Base-by-base conservation (phyloP, 495 filamentous ascomycete genomes). In the Penicillium diatomitis region DNA sequence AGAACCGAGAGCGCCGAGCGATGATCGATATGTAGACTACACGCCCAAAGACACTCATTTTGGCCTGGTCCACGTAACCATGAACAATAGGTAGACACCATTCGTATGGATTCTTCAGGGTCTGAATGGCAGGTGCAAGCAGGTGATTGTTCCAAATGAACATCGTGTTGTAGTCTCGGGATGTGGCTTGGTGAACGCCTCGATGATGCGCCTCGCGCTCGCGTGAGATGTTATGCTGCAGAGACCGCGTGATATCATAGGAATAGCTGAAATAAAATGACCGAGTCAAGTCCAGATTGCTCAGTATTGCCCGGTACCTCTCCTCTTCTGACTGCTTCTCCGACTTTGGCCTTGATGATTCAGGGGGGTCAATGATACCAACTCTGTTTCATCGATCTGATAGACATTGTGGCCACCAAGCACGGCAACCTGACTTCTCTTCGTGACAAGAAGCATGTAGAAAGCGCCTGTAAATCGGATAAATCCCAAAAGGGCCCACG, bases 251-350 rank as follows among this genome's bases (percentile, higher is more conserved):
- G 60, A 97, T 87, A 58, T 97, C 87, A 66, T 98, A 98, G 3
- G 90, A 92, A 64, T 97, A 96, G 65, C 94, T 96, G 69, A 96
- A 98, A 69, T 98, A 98, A 63, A 98, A 97, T 0, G 86, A 94
- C 32, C 85, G 75, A 3, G 83, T 86, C 39, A 98, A 68, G 62
- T 98, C 92, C 7, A 98, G 76, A 57, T 95, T 94, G 63, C 85
- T 87, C 10, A 98, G 71, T 47, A 96, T 96, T 31, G 81, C 77
- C 38, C 96, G 77, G 63, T 90, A 97, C 40, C 92, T 79, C 42
- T 85, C 80, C 68, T 98, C 92, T 60, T 97, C 92, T 0, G 87
- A 77, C 60, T 95, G 90, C 45, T 82, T 80, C 52, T 96, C 89
- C 9, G 82, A 71, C 61, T 82, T 90, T 56, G 83, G 79, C 27